These are phyloP conservation scores for Mortierella alpina DNA, from an alignment of 192 early-diverging fungal genomes.

Conservation along the genomic window DNA sequence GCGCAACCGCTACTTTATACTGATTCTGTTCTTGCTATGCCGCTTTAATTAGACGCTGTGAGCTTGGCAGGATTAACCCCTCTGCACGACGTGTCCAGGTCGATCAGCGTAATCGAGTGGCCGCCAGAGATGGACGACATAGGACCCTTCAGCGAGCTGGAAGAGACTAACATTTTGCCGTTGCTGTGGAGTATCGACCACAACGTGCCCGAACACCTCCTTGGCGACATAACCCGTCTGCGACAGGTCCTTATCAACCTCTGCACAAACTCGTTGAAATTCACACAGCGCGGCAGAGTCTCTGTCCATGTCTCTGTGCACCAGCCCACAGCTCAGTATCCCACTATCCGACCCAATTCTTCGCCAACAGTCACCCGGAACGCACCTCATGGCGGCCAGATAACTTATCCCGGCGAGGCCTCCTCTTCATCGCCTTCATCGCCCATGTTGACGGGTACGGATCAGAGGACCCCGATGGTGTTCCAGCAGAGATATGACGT, in stretches of 20 bases:
- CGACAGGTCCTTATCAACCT: conserved; percentile 64
- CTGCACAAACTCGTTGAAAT: conserved; percentile 67
- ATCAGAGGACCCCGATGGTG: conserved; percentile 38
- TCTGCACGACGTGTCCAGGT: conserved; percentile 45
- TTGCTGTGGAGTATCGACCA: conserved; percentile 62
- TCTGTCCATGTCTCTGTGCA: conserved; percentile 50
- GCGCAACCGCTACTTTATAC: too few species aligned
- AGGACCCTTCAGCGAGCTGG: conserved; percentile 33
- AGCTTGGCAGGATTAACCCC: conserved; percentile 48
- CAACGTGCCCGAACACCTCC: conserved; percentile 62
- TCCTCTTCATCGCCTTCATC: conserved; percentile 26
- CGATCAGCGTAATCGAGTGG: conserved; percentile 51
- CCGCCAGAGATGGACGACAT: conserved; percentile 49
- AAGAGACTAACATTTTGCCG: conserved; percentile 53
- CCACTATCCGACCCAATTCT: conserved; percentile 22
- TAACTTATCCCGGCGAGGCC: not conserved
- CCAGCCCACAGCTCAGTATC: conserved; percentile 21
- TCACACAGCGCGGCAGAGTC: conserved; percentile 41
- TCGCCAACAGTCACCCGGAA: conserved; percentile 23
- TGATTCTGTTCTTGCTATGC: not conserved
- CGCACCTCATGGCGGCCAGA: conserved; percentile 1
- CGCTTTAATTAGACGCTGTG: conserved; percentile 28
- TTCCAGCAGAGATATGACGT: conserved; percentile 53
- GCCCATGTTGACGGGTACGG: conserved; percentile 36
- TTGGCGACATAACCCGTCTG: conserved; percentile 63